Evolutionary conservation across 73 alveolate genomes (phyloP).

Genomic region (Diophrys sp.): DNA sequence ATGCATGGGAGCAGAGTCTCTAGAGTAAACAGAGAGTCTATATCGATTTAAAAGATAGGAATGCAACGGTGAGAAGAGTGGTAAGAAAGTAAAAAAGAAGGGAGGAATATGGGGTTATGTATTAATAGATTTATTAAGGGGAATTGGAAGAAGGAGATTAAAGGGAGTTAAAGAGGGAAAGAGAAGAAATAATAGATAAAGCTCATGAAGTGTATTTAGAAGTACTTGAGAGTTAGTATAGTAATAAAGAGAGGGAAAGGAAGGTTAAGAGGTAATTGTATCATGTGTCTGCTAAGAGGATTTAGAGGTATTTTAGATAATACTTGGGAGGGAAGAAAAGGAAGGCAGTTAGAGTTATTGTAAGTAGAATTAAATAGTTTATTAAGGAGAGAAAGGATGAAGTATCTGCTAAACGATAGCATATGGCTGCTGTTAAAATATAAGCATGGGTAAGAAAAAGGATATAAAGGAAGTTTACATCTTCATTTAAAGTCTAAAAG

Average conservation of each 20-base stretch:
- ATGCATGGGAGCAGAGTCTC: too few relatives aligned
- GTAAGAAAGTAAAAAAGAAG: too few relatives aligned
- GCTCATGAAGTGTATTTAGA: background rate
- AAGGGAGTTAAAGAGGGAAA: too few relatives aligned
- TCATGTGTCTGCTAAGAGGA: background rate
- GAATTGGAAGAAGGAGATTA: too few relatives aligned
- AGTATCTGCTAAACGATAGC: background rate
- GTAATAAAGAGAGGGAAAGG: background rate
- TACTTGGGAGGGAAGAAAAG: background rate
- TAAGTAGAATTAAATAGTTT: background rate
- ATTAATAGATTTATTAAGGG: too few relatives aligned
- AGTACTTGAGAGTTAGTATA: background rate
- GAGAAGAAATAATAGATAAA: background rate
- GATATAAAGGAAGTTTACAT: background rate
- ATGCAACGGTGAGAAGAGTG: too few relatives aligned
- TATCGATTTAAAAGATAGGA: too few relatives aligned
- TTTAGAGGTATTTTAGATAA: background rate
- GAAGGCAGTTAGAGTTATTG: background rate
- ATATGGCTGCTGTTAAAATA: background rate
- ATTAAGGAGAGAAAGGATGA: background rate
- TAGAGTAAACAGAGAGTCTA: too few relatives aligned
- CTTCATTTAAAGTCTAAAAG: background rate
- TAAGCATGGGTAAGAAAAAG: background rate
- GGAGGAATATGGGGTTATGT: too few relatives aligned
- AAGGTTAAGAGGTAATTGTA: background rate